A percentile compares a stretch with the other conserved stretches of the same genome.
These are phyloP conservation scores for Penicillium sp. DNA, from an alignment of 2,329 filamentous ascomycete genomes.

Conservation along the genomic window DNA sequence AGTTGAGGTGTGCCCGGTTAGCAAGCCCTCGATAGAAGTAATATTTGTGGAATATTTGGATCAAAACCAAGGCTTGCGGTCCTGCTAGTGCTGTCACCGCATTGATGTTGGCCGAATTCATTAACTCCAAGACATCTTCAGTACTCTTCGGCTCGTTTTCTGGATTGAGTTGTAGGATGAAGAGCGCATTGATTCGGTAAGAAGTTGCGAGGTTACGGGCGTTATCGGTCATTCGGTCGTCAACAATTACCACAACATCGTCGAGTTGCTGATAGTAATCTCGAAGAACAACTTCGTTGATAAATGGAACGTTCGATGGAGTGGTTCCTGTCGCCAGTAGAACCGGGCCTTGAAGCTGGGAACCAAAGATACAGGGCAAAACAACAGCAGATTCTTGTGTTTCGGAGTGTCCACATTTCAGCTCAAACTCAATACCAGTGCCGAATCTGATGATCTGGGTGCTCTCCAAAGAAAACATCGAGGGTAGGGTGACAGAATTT, in stretches of 20 bases:
- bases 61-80: constrained; percentile 4
- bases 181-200: constrained; percentile 26
- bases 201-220: constrained; percentile 25
- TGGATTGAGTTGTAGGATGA: constrained; percentile 17
- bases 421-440: background rate
- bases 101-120: constrained; percentile 12
- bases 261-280: constrained; percentile 1
- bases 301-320: constrained; percentile 8
- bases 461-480: background rate
- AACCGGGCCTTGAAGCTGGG: constrained; percentile 9
- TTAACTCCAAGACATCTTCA: constrained; percentile 3
- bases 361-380: constrained; percentile 9
- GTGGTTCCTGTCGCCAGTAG: constrained; percentile 7
- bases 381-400: constrained; percentile 1
- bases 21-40: constrained; percentile 12
- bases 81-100: constrained; percentile 12
- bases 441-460: constrained; percentile 3
- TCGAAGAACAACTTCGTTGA: background rate
- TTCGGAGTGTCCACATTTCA: background rate
- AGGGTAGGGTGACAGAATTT: background rate
- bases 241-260: constrained; percentile 23
- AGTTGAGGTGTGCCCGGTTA: constrained; percentile 7
- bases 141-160: background rate
- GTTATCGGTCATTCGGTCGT: constrained; percentile 30
- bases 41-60: constrained; percentile 9